A percentile compares a stretch with the other conserved stretches of the same genome.
phyloP scores from a whole-genome alignment of 192 early-diverging fungal species.

The Lobosporangium transversale region DNA sequence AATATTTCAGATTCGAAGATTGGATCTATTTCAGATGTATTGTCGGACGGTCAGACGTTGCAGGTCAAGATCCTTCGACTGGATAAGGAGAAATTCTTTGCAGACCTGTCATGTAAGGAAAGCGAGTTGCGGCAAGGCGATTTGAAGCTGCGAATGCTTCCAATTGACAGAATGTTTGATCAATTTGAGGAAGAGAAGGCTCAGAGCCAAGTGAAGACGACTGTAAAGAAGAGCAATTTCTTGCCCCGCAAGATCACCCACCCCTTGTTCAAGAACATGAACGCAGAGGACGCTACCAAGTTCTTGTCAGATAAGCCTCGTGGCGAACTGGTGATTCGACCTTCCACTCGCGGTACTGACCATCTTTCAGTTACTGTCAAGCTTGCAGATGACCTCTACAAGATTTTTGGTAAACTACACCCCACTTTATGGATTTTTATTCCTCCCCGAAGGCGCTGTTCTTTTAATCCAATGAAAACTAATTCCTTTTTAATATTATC shows the following conservation, averaged over 20 bases:
- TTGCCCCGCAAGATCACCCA: constrained; percentile 77
- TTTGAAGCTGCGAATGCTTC: constrained; percentile 55
- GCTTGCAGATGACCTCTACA: constrained; percentile 83
- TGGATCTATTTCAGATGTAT: constrained; percentile 65
- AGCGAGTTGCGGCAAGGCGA: constrained; percentile 64
- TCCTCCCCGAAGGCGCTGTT: too few relatives aligned
- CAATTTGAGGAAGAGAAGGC: constrained; percentile 53
- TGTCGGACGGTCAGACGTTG: constrained; percentile 75
- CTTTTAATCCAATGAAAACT: neutral
- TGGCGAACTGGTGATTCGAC: constrained; percentile 88
- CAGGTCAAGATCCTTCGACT: constrained; percentile 82
- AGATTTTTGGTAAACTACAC: constrained; percentile 83
- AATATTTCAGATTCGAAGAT: constrained; percentile 68
- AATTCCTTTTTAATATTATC: neutral
- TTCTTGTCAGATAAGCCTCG: constrained; percentile 71
- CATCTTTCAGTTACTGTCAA: constrained; percentile 96
- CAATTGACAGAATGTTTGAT: constrained; percentile 67
- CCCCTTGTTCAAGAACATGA: constrained; percentile 83
- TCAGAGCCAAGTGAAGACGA: constrained; percentile 40
- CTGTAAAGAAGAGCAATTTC: constrained; percentile 28
- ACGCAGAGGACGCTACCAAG: constrained; percentile 75
- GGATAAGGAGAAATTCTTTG: constrained; percentile 79
- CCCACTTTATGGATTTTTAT: too few relatives aligned
- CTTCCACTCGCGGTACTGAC: constrained; percentile 88
- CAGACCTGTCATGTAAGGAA: constrained; percentile 78